Conservation (phyloP, 2,329 filamentous ascomycete genomes). For the Bipolaris bicolor region DNA sequence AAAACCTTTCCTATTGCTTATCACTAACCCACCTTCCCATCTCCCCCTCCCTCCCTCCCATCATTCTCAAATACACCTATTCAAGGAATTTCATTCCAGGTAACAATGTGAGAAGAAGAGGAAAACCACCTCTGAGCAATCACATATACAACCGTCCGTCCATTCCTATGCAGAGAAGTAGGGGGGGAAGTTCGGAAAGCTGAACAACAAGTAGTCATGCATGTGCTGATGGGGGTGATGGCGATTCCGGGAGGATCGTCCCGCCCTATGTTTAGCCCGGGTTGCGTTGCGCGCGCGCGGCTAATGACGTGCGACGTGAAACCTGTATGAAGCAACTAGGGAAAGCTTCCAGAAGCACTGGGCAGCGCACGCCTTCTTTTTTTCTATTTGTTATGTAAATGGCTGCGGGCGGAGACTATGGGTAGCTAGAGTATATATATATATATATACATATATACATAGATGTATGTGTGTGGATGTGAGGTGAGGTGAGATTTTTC, state of each 20-base stretch:
- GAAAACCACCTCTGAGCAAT: too few species aligned
- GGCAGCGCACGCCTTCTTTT: neutral
- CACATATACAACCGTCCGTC: too few species aligned
- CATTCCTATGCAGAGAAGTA: too few species aligned
- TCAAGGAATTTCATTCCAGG: too few species aligned
- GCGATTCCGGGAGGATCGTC: constrained; percentile 24
- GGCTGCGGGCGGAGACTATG: neutral
- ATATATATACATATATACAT: neutral
- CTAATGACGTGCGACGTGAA: constrained; percentile 35
- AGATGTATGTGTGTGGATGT: neutral
- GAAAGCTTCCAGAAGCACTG: constrained; percentile 18
- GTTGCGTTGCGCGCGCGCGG: constrained; percentile 3
- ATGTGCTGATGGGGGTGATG: constrained; percentile 10
- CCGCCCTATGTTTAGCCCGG: constrained; percentile 17
- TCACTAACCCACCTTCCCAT: too few species aligned
- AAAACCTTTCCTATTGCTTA: too few species aligned
- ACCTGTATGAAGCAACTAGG: constrained; percentile 27
- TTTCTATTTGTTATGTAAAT: too few species aligned
- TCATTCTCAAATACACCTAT: too few species aligned
- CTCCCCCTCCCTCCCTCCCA: too few species aligned
- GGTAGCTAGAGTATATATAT: neutral
- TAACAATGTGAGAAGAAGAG: too few species aligned
- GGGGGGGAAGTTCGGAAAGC: too few species aligned
- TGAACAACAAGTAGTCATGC: neutral
- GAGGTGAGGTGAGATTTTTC: too few species aligned